Base-by-base conservation (phyloP, 202 grass and related monocot genomes). In the Sporobolus alterniflorus region DNA sequence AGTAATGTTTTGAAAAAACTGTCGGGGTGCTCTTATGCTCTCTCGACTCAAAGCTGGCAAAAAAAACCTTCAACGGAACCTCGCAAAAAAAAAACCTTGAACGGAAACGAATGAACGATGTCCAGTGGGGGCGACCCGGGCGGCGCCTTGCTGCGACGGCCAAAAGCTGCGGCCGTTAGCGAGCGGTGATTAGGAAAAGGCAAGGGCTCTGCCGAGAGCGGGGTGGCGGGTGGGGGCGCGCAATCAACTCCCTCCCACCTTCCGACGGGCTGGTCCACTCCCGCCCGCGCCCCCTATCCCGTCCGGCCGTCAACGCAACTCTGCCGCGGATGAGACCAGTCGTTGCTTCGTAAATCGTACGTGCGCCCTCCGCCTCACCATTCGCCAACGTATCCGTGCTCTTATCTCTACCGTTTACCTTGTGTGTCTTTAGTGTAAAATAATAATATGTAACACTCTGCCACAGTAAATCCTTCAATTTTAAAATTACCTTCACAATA, bases 191-290 rank as follows among this genome's bases (percentile, higher is more conserved):
- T 55, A 16, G 31, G 2, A 54, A 44, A 22, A 12, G 33, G 22
- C 55, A 80, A 54, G 39, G 5, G 25, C 52, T 13, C 70, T 21
- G 70, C 78, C 71, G 51, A 87, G 82, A 87, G 78, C 51, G 22
- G 17, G 54, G 71, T 76, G 78, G 63, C 70, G 30, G 41, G 84
- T 87, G 85, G 77, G 77, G 70, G 50, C 40, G 67, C 59, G 49
- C 70, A 24, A 87, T 75, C 77, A 51, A 18, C 76, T 18, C n/a
- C 26, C 44, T 33, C 13, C 54, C 56, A 42, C 74, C 54, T 29
- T 22, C 41, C 49, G 1, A 21, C 24, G 54, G 72, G 13, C 20
- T 78, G 75, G 75, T 39, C 64, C 74, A 51, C n/a, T 33, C n/a
- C n/a, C n/a, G n/a, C n/a, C 60, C 44, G 25, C 20, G 13, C 56